Evolutionary conservation across 306 rosid genomes (phyloP), one percentile per base, ranked within the genome.

Genomic region (Spatholobus suberectus): DNA sequence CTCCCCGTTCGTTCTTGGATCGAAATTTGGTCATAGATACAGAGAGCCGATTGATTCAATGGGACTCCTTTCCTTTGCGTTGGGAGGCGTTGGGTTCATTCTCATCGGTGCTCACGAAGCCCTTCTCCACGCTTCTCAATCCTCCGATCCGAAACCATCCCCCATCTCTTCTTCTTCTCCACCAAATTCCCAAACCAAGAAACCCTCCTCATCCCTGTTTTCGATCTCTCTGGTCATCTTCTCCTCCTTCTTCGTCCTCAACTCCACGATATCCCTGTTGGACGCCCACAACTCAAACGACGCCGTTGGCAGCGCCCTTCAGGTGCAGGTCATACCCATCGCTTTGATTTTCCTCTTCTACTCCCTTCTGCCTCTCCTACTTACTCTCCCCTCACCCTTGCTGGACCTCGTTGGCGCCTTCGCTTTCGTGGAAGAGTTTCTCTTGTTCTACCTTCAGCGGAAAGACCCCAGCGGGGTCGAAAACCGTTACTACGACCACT

Each of bases 391-490:
- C 1, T 71, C 87, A 0, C 46, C 86, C 0, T 58, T 95, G 10
- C 81, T 87, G 4, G 55, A 62, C 18, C 84, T 91, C 37, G 12
- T 95, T 8, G 89, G 69, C 57, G 79, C 84, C 11, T 95, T 92
- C 81, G 98, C 93, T 17, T 93, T 95, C 47, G 83, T 65, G 0
- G 87, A 92, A 80, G 99, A 95, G 79, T 93, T 95, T 77, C 69
- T 95, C 20, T 26, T 90, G 49, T 95, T 92, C 82, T 93, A 90
- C 80, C 90, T 95, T 20, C 98, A 90, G 73, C 80, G 94, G 15
- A 95, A 95, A 59, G 98, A 93, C 79, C 66, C 90, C 0, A 75
- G 17, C 21, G 98, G 98, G 0, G 78, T 95, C 1, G 98, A 95
- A 72, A 93, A 95, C 62, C 94, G 90, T 0, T 95, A 93, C 76